Conservation (phyloP, 495 filamentous ascomycete species). For the Hypoxylon lenormandii region DNA sequence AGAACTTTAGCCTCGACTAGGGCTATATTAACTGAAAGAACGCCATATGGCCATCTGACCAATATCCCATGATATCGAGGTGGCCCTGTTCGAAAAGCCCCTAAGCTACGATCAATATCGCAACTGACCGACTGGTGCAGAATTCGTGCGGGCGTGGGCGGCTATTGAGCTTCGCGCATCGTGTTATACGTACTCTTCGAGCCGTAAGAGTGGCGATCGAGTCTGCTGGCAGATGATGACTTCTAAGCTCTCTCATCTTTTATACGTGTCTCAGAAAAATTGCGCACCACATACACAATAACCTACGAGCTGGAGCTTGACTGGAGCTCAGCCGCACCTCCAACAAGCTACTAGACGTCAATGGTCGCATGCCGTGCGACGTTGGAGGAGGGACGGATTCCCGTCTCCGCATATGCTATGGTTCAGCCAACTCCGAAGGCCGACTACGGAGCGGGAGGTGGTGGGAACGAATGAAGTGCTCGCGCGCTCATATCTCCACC, state of each 20-base stretch:
- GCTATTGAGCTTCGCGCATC: too few relatives aligned
- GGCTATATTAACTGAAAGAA: too few relatives aligned
- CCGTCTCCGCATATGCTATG: slow-evolving; percentile 17
- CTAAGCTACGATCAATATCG: too few relatives aligned
- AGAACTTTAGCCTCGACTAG: too few relatives aligned
- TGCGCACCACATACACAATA: too few relatives aligned
- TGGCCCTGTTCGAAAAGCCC: too few relatives aligned
- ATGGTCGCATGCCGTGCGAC: slow-evolving; percentile 40
- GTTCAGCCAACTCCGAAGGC: slow-evolving; percentile 22
- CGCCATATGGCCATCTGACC: too few relatives aligned
- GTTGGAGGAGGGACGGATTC: slow-evolving; percentile 12
- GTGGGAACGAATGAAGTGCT: slow-evolving; percentile 11
- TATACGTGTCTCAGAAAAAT: not conserved
- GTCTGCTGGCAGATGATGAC: not conserved
- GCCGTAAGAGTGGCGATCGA: not conserved
- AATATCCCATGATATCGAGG: too few relatives aligned
- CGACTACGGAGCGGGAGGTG: slow-evolving; percentile 21
- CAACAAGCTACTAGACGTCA: slow-evolving; percentile 18
- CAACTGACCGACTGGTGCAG: too few relatives aligned
- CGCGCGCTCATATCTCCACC: slow-evolving; percentile 10
- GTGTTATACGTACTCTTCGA: too few relatives aligned
- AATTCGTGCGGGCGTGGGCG: too few relatives aligned
- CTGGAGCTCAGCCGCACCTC: slow-evolving; percentile 13
- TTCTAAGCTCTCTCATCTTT: not conserved
- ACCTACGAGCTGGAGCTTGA: not conserved